phyloP scores from a whole-genome alignment of 2,329 filamentous ascomycete species.

The Penicillium sp. region DNA sequence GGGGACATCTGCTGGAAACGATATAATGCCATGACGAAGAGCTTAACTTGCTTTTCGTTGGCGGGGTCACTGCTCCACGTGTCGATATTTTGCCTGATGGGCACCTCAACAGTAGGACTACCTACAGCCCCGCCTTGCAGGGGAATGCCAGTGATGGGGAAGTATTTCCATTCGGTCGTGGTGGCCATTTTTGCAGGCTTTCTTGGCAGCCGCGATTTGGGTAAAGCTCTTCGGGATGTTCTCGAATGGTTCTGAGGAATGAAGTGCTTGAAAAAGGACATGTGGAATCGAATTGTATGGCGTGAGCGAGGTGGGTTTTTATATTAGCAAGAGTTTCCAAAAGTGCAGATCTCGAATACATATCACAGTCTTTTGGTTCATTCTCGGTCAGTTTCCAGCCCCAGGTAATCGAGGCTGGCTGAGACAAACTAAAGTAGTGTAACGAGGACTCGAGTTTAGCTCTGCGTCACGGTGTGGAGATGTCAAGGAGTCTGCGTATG shows the following conservation, averaged over 20 bases:
- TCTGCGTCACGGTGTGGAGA: background rate
- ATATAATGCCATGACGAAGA: conserved; percentile 15
- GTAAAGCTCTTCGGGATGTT: background rate
- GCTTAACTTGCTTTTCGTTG: conserved; percentile 17
- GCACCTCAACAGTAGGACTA: background rate
- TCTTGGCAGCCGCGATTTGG: background rate
- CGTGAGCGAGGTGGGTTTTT: background rate
- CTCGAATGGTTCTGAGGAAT: background rate
- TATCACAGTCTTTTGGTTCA: background rate
- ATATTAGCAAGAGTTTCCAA: background rate
- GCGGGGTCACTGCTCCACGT: conserved; percentile 11
- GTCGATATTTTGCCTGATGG: conserved; percentile 17
- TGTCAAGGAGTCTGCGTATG: background rate
- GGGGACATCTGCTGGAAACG: conserved; percentile 12
- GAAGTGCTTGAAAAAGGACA: background rate
- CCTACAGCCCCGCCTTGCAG: background rate
- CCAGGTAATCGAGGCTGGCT: background rate
- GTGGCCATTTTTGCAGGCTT: background rate
- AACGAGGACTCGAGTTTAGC: background rate
- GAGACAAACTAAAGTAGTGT: background rate
- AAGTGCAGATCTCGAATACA: background rate
- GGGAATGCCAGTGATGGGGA: background rate
- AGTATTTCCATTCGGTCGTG: background rate
- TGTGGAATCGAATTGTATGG: background rate
- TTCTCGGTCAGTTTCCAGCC: background rate